Base-by-base conservation (phyloP, 192 early-diverging fungal species). In the Linnemannia zychae region DNA sequence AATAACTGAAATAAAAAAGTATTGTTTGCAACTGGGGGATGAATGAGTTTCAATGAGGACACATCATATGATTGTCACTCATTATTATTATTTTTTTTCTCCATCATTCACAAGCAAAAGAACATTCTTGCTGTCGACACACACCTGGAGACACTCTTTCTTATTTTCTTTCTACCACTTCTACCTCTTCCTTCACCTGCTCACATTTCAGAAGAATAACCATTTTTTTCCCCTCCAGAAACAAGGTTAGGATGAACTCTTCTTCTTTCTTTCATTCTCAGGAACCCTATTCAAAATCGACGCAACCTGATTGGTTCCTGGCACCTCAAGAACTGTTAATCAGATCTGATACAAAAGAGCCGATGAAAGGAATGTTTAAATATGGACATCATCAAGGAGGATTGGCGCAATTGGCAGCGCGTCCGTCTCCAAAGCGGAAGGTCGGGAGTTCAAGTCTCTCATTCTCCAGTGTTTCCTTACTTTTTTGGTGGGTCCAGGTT, bases 371-470 rank as follows among this genome's bases (percentile, higher is more conserved):
- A 38, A 0, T 36, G 33, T 60, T 57, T n/a, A 50, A 38, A 50
- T 18, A 50, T 57, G 63, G 37, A 75, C 63, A 44, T 28, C 12
- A 9, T 67, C 22, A 47, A 53, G 75, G 75, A 76, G 75, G 75
- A 76, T 76, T 76, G 75, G 75, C 75, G 75, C 75, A 76, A 76
- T 76, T 76, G 75, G 75, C 75, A 76, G 75, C 75, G 75, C 75
- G 75, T 76, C 75, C 75, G 75, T 76, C 75, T 76, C 75, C 75
- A 76, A 76, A 76, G 75, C 75, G 75, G 75, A 76, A 76, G 75
- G 75, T 76, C 75, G 75, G 75, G 75, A 76, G 75, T 76, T 76
- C 74, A 75, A 75, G 74, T 75, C 74, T 75, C 74, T 75, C 74
- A 75, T 75, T 75, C 74, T 75, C 74, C 74, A 75, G 33, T 72